Evolutionary conservation across 2,329 filamentous ascomycete species (phyloP), one percentile per base, ranked within the genome.

Genomic region (Chaetomiaceae sp.): DNA sequence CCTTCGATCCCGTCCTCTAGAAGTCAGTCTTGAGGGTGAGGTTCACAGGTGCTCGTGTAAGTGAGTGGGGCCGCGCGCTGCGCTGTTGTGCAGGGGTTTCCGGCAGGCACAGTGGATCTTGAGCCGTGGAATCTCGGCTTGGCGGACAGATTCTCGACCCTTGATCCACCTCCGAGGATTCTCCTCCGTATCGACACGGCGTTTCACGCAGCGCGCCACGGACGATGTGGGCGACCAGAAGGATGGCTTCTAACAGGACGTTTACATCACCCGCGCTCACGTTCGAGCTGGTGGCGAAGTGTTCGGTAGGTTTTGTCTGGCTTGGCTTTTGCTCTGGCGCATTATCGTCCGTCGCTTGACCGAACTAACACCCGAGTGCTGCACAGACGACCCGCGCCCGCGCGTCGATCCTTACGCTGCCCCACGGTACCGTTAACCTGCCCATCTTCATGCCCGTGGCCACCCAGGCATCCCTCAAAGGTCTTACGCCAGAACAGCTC

Each of bases 371-470:
- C 6, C 7, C 14, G 14, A 6, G 42, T 40, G 20, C 37, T 42
- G 34, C 36, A 45, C 54, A 97, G 91, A 94, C 89, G 39, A 97
- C 91, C 10, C 88, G 91, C 74, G 93, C 93, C 20, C 86, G 93
- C 56, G 93, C 93, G 40, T 93, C 93, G 43, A 82, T 81, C 49
- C 75, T 98, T 44, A 85, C 83, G 38, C 81, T 98, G 20, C 91
- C 93, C 41, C 94, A 98, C 79, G 93, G 93, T 48, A 76, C 84
- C 1, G 90, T 98, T 20, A 80, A 86, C 58, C 78, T 97, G 24
- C 93, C 94, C 7, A 82, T 97, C 48, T 98, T 98, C 68, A 98
- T 98, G 93, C 93, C 93, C 14, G 93, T 98, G 35, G 93, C 93
- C 24, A 98, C 93, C 1, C 93, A 98, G 68, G 93, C 88, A 1